These are phyloP conservation scores for Fusarium foetens DNA, from an alignment of 2,329 filamentous ascomycete genomes.

Conservation along the genomic window DNA sequence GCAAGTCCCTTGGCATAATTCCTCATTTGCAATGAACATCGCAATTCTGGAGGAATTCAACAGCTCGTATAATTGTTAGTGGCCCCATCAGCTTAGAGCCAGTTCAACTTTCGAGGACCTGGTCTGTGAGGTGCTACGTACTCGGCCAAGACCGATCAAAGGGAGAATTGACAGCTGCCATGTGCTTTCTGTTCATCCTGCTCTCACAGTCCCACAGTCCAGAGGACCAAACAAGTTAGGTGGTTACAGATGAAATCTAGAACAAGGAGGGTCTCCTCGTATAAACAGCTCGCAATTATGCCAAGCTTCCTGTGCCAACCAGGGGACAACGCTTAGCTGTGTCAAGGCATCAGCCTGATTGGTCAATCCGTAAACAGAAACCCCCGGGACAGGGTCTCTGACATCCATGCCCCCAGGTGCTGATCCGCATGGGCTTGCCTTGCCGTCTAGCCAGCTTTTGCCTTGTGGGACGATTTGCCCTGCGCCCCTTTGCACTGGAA, in stretches of 20 bases:
- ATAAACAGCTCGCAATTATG: slow-evolving; percentile 15
- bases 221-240: not conserved
- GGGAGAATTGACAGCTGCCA: slow-evolving; percentile 11
- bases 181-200: slow-evolving; percentile 6
- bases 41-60: not conserved
- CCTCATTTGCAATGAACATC: not conserved
- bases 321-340: not conserved
- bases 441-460: slow-evolving; percentile 4
- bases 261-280: slow-evolving; percentile 21
- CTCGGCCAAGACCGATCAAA: slow-evolving; percentile 11
- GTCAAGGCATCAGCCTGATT: not conserved
- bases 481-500: not conserved
- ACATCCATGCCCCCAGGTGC: slow-evolving; percentile 19
- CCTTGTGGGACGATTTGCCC: slow-evolving; percentile 22
- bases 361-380: slow-evolving; percentile 26
- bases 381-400: slow-evolving; percentile 11
- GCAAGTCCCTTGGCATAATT: slow-evolving; percentile 10
- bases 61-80: slow-evolving; percentile 7
- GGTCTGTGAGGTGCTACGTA: not conserved
- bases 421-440: slow-evolving; percentile 13
- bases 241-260: slow-evolving; percentile 15
- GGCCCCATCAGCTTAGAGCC: not conserved
- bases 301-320: slow-evolving; percentile 13
- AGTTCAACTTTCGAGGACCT: not conserved
- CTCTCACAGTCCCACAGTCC: not conserved